Percentiles rank a stretch among this genome's conserved stretches.
Evolutionary conservation across 805 yeast species (phyloP).

Genomic region (Teunomyces cretensis): DNA sequence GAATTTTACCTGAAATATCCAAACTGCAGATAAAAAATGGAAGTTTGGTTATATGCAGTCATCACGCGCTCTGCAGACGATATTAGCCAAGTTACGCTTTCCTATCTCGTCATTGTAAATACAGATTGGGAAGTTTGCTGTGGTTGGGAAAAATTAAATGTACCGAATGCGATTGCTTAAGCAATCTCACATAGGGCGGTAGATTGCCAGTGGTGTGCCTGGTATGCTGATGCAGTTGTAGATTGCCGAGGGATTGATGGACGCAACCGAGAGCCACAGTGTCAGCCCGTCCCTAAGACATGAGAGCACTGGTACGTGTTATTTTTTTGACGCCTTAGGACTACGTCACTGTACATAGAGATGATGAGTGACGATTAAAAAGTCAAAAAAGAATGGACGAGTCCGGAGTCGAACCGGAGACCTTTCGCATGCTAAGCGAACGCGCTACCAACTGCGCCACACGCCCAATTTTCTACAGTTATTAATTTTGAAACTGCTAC

Average conservation of each 20-base stretch:
- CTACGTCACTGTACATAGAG: neutral
- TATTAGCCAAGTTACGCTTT: conserved; percentile 2
- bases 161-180: neutral
- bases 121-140: conserved; percentile 1
- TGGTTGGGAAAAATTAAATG: neutral
- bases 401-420: conserved; percentile 78
- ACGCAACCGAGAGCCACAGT: no score
- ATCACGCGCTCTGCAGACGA: conserved; percentile 1
- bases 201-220: no score
- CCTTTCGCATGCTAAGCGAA: conserved; percentile 79
- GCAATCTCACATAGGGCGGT: neutral
- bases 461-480: conserved; percentile 47
- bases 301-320: neutral
- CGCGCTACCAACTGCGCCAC: conserved; percentile 87
- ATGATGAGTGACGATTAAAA: neutral
- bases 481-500: neutral
- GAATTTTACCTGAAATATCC: conserved; percentile 4
- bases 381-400: conserved; percentile 53
- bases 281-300: no score
- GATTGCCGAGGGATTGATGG: no score
- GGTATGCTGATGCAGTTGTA: no score
- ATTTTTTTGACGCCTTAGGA: neutral
- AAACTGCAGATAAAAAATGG: conserved; percentile 4
- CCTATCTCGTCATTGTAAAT: conserved; percentile 1
- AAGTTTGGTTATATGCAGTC: conserved; percentile 1